These are phyloP conservation scores for Elasticomyces elasticus DNA, from an alignment of 495 filamentous ascomycete genomes.

Conservation along the genomic window DNA sequence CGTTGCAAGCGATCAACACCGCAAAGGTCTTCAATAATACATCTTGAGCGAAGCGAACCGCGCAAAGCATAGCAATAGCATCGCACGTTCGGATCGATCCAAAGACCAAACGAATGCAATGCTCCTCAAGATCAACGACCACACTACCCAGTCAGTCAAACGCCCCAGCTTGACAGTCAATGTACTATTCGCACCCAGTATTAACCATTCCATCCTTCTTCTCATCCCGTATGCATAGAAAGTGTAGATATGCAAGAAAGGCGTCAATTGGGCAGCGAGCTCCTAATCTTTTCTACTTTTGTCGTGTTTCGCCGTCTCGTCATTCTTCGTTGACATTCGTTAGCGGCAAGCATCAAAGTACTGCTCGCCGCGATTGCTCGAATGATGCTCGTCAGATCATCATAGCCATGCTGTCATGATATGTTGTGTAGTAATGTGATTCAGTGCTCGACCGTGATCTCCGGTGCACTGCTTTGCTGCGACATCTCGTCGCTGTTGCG, in stretches of 20 bases:
- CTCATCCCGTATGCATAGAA: background rate
- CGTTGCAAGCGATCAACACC: background rate
- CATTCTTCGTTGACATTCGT: background rate
- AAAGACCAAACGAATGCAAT: background rate
- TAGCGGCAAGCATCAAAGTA: background rate
- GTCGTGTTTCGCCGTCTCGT: background rate
- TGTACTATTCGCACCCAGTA: background rate
- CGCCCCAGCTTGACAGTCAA: no score
- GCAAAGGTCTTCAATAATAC: background rate
- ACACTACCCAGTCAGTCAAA: background rate
- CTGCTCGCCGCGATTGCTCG: background rate
- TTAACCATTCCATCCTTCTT: background rate
- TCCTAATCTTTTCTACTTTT: background rate
- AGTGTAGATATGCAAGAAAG: background rate
- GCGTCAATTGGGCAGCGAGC: conserved; percentile 1
- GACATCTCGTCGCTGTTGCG: conserved; percentile 71
- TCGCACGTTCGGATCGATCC: background rate
- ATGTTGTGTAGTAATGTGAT: background rate
- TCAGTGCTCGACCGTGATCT: conserved; percentile 36
- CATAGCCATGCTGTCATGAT: conserved; percentile 4
- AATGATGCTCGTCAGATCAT: conserved; percentile 1
- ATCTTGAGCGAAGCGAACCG: background rate
- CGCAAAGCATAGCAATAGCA: background rate
- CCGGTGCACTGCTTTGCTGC: conserved; percentile 42
- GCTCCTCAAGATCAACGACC: background rate